Conservation (phyloP, 192 early-diverging fungal species). For the Thamnidium elegans region DNA sequence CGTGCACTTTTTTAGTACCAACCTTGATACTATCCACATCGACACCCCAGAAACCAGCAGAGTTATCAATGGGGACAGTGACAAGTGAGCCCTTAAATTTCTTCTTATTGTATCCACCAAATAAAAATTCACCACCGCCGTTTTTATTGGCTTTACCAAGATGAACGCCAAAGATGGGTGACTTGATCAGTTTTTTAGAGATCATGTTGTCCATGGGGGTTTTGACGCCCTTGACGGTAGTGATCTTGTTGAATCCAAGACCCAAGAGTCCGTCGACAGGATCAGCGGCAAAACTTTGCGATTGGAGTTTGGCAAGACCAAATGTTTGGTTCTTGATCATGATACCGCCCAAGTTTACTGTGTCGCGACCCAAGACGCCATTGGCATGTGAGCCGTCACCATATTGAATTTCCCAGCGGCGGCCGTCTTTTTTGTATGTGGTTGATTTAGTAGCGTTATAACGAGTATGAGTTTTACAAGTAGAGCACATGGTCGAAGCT, state of each 20-base stretch:
- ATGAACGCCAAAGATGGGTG: slow-evolving; percentile 72
- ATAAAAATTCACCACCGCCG: slow-evolving; percentile 20
- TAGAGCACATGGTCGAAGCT: slow-evolving; percentile 36
- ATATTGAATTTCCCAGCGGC: slow-evolving; percentile 50
- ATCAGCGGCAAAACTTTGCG: slow-evolving; percentile 10
- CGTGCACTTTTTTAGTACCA: slow-evolving; percentile 6
- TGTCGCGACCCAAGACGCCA: slow-evolving; percentile 27
- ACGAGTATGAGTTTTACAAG: slow-evolving; percentile 36
- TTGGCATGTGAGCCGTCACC: slow-evolving; percentile 42
- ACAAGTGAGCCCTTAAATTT: slow-evolving; percentile 9
- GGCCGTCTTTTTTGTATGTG: slow-evolving; percentile 51
- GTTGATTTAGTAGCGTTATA: slow-evolving; percentile 51
- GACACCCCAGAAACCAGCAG: slow-evolving; percentile 31
- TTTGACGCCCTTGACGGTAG: slow-evolving; percentile 25
- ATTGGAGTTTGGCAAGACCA: slow-evolving; percentile 29
- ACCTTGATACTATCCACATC: not conserved
- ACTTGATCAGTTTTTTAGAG: slow-evolving; percentile 49
- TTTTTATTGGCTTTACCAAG: slow-evolving; percentile 47
- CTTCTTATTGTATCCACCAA: slow-evolving; percentile 15
- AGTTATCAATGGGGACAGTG: slow-evolving; percentile 39
- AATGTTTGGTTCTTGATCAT: slow-evolving; percentile 32
- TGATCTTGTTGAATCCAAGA: slow-evolving; percentile 32
- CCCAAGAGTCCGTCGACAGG: slow-evolving; percentile 31
- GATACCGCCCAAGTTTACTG: slow-evolving; percentile 30
- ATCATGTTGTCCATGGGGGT: slow-evolving; percentile 55